phyloP scores from a whole-genome alignment of 2,329 filamentous ascomycete species.

The Malbranchea cinnamomea region DNA sequence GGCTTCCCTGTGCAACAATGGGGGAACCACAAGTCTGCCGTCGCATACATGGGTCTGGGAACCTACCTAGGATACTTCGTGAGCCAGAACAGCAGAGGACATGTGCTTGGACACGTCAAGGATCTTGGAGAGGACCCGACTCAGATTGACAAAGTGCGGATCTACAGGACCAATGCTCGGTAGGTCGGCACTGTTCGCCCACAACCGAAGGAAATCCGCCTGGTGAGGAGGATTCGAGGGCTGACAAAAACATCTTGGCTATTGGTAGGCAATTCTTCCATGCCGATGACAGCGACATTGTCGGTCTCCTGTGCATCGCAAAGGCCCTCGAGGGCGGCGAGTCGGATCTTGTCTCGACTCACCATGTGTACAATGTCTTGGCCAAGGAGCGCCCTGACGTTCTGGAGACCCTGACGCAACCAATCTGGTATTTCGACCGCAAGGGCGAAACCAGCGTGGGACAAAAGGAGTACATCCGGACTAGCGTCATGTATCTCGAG shows the following conservation, averaged over 20 bases:
- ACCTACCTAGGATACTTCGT: constrained; percentile 80
- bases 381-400: constrained; percentile 64
- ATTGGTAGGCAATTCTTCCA: constrained; percentile 60
- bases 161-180: constrained; percentile 74
- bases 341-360: constrained; percentile 63
- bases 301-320: constrained; percentile 68
- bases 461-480: constrained; percentile 58
- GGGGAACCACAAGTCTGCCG: constrained; percentile 64
- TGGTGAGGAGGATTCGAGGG: not conserved
- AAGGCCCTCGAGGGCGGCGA: constrained; percentile 70
- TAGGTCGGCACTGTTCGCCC: constrained; percentile 14
- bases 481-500: constrained; percentile 64
- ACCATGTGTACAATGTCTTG: constrained; percentile 69
- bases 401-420: constrained; percentile 56
- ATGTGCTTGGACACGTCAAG: constrained; percentile 80
- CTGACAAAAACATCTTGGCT: constrained; percentile 4
- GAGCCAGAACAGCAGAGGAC: constrained; percentile 69
- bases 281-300: constrained; percentile 67
- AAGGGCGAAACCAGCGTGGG: constrained; percentile 69
- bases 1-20: constrained; percentile 63
- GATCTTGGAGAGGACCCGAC: constrained; percentile 69
- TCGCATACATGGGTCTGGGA: constrained; percentile 81
- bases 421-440: constrained; percentile 84
- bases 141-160: constrained; percentile 74
- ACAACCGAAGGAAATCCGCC: not conserved